phyloP scores from a whole-genome alignment of 371 early-diverging fungal species.

The Nosema granulosis region DNA sequence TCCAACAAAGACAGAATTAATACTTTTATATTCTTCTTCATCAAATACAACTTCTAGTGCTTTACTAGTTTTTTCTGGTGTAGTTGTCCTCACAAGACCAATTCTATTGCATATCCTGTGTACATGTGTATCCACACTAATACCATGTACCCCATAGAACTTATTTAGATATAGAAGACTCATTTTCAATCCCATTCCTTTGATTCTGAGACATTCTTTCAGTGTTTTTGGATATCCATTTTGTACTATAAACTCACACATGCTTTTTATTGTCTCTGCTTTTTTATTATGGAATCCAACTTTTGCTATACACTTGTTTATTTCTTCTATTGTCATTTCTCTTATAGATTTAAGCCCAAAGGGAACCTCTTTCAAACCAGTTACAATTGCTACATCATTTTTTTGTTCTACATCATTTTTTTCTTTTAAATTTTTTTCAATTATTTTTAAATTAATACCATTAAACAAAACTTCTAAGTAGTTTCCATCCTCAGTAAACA shows the following conservation, averaged over 20 bases:
- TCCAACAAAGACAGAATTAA: slow-evolving; percentile 86
- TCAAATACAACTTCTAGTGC: slow-evolving; percentile 66
- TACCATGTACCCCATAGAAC: slow-evolving; percentile 70
- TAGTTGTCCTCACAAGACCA: slow-evolving; percentile 74
- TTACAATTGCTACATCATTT: neutral
- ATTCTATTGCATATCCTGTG: slow-evolving; percentile 83
- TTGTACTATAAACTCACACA: slow-evolving; percentile 17
- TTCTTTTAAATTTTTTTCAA: neutral
- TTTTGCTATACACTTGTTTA: slow-evolving; percentile 73
- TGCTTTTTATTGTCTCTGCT: slow-evolving; percentile 63
- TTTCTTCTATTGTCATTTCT: slow-evolving; percentile 63
- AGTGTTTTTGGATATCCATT: slow-evolving; percentile 60
- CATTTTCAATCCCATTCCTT: slow-evolving; percentile 97
- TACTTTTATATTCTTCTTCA: slow-evolving; percentile 75
- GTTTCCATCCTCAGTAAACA: neutral
- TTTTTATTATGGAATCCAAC: slow-evolving; percentile 86
- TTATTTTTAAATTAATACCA: neutral
- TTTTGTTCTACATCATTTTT: too few relatives aligned
- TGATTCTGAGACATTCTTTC: slow-evolving; percentile 67
- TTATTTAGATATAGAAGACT: slow-evolving; percentile 63
- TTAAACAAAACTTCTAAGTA: neutral
- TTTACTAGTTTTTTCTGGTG: slow-evolving; percentile 71
- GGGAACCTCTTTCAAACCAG: slow-evolving; percentile 69
- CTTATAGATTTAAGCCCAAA: slow-evolving; percentile 67
- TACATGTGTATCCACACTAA: slow-evolving; percentile 96